Base-by-base conservation (phyloP, 306 rosid genomes). In the Prinsepia uniflora region DNA sequence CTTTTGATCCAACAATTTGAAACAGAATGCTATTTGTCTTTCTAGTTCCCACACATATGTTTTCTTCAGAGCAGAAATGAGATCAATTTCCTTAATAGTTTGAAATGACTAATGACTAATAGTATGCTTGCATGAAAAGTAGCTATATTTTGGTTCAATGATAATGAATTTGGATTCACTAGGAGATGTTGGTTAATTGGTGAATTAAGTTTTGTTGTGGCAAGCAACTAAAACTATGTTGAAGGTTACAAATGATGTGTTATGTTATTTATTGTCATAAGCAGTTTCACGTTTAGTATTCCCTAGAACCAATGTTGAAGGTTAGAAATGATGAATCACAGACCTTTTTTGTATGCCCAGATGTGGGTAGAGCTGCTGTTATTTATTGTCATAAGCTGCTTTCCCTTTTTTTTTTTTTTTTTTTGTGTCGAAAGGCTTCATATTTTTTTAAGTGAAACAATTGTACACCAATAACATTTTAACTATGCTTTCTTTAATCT, bases 371-470 rank as follows among this genome's bases (percentile, higher is more conserved):
- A 24, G 30, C 30, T 24, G 30, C 30, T 24, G 30, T 24, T 24
- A 24, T 24, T 24, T 24, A 24, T 19, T 9, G 8, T 18, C 17
- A 49, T 34, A 17, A 8, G 59, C 34, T n/a, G 17, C 20, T 67
- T 24, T 30, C 56, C 24, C 45, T 8, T 24, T 24, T 24, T 0
- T 10, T 58, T 12, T 58, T 12, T 43, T 20, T 15, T 64, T n/a
- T 7, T 68, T 30, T 54, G 15, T 24, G 30, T 24, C 30, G 36
- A 61, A 40, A n/a, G 24, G 41, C 42, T 6, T 72, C 73, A 30
- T 17, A n/a, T 61, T 71, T 67, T 20, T 71, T 70, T 54, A 4
- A 76, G 48, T 65, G 65, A 73, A 73, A 66, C 52, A 66, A 42
- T 61, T 62, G 39, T 40, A 20, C 18, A n/a, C 48, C 47, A 36